Base-by-base conservation (phyloP, 148 eudicot genomes). In the Nepenthes mirabilis region DNA sequence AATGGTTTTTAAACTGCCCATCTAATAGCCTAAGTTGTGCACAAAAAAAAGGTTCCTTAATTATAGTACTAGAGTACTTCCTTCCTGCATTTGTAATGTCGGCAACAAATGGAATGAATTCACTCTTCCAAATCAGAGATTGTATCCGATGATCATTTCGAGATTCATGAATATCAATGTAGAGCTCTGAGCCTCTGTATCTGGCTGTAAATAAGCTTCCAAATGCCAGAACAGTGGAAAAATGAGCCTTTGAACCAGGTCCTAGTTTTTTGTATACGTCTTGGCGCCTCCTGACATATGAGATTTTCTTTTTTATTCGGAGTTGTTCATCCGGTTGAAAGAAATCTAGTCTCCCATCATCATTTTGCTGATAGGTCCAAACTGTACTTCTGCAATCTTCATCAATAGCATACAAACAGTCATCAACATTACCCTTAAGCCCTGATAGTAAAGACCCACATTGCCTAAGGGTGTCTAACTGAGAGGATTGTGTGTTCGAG, bases 241-340 rank as follows among this genome's bases (percentile, higher is more conserved):
- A 77, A 53, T 70, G 78, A 40, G 86, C 83, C 65, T 55, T 60
- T 2, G 96, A 74, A 62, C 82, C 86, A 63, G 96, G 94, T 60
- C 96, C 97, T 35, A 91, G 86, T 59, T 74, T 60, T 50, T 75
- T 82, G 62, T 65, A 77, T 56, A 91, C 86, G 70, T 91, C 88
- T 65, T 37, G 77, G 55, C 96, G 80, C 62, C 62, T 79, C 74
- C 97, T 83, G 36, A 77, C 68, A 58, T 71, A 91, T 33, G 94
- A 72, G 40, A 91, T 74, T 67, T 82, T 91, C 94, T 76, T 91
- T 77, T 80, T 88, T 67, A 62, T 55, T 67, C 72, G 78, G 61
- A 91, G 93, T 63, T 85, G 84, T 58, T 88, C 90, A 75, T 91
- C 96, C 40, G 97, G 88, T 74, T 91, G 98, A 69, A 85, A 91